phyloP scores from a whole-genome alignment of 1,284 basidiomycete species.

The Chiua sp. region DNA sequence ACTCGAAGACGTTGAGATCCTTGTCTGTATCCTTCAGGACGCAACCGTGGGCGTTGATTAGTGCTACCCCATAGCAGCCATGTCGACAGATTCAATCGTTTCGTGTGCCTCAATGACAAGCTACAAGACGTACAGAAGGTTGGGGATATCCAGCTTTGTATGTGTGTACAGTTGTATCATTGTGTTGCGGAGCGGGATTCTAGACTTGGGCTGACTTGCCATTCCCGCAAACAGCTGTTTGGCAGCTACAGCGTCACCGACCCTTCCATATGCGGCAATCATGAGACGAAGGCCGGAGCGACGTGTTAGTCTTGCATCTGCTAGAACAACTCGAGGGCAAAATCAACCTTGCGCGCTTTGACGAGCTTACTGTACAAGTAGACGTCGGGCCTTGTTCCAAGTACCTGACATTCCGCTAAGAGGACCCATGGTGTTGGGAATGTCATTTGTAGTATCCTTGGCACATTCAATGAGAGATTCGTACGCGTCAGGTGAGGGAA shows the following conservation, averaged over 20 bases:
- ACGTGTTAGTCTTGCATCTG: constrained; percentile 73
- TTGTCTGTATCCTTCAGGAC: constrained; percentile 79
- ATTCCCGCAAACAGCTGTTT: constrained; percentile 90
- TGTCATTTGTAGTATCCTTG: constrained; percentile 94
- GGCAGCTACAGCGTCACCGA: constrained; percentile 90
- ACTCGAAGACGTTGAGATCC: constrained; percentile 82
- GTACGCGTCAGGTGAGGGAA: constrained; percentile 88
- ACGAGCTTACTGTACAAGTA: constrained; percentile 95
- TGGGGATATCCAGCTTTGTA: constrained; percentile 75
- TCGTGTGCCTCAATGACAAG: constrained; percentile 93
- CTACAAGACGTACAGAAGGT: constrained; percentile 43
- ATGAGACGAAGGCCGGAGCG: constrained; percentile 77
- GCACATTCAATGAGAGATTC: constrained; percentile 87
- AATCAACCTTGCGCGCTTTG: constrained; percentile 90
- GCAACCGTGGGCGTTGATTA: constrained; percentile 93
- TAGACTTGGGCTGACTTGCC: constrained; percentile 72
- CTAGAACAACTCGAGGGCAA: constrained; percentile 85
- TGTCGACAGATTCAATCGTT: constrained; percentile 83
- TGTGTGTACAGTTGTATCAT: constrained; percentile 99
- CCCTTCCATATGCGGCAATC: constrained; percentile 93
- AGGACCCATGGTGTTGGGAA: constrained; percentile 84
- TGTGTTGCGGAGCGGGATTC: constrained; percentile 95
- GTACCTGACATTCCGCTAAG: constrained; percentile 79
- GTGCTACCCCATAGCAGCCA: constrained; percentile 81
- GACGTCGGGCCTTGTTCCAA: constrained; percentile 79